Evolutionary conservation across 371 early-diverging fungal species (phyloP).

Genomic region (Entomophthora muscae): DNA sequence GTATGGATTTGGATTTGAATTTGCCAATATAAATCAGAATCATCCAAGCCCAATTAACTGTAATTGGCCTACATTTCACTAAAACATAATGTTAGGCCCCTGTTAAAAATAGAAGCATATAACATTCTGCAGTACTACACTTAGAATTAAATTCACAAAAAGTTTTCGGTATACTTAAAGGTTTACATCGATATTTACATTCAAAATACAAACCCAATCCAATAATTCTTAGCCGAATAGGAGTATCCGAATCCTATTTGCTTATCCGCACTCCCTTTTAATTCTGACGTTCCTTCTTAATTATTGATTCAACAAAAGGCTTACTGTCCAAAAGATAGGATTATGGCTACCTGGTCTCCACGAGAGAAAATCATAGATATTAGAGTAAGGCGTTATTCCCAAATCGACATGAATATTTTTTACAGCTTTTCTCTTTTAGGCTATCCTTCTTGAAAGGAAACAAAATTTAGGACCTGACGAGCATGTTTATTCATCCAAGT

Average conservation of each 20-base stretch:
- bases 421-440: neutral
- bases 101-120: neutral
- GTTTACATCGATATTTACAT: neutral
- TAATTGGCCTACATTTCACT: neutral
- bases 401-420: neutral
- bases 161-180: neutral
- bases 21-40: neutral
- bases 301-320: neutral
- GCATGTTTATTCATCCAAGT: conserved; percentile 5
- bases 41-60: too few species aligned
- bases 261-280: neutral
- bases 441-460: neutral
- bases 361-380: conserved; percentile 1
- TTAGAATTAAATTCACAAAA: neutral
- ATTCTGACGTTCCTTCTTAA: neutral
- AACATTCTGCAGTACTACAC: neutral
- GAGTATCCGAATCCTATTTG: neutral
- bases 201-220: neutral
- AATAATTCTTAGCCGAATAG: neutral
- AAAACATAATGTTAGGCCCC: neutral
- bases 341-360: conserved; percentile 7
- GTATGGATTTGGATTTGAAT: neutral
- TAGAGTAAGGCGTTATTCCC: conserved; percentile 1
- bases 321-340: neutral
- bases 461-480: neutral